Evolutionary conservation across 1,284 basidiomycete species (phyloP), one percentile per base, ranked within the genome.

Genomic region (Cutaneotrichosporon spelunceum): DNA sequence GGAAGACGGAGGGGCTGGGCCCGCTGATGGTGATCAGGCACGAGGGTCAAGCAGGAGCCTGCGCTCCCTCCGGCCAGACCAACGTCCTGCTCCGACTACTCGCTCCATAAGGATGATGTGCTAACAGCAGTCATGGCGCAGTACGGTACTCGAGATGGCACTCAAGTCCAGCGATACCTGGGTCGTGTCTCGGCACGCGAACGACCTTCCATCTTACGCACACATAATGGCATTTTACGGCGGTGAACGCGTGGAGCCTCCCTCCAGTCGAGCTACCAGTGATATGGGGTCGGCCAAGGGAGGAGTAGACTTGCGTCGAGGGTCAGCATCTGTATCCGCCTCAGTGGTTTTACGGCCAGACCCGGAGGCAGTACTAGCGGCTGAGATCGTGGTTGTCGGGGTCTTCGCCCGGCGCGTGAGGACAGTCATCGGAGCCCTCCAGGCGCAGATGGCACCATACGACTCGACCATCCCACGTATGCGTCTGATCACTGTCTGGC

Each of bases 51-150:
- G 39, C 39, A 7, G 13, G 9, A 42, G 39, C 19, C 19, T 33
- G 13, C 30, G 19, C 39, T 19, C 39, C 16, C 39, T 10, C 39
- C 13, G 23, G 27, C 26, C 27, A 24, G 19, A 30, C 27, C 14
- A 9, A 9, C 13, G 14, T 49, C 39, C n/a, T 42, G 36, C 5
- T 14, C 16, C 36, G 39, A 19, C 19, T n/a, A 9, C 30, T 7
- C 19, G 19, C 19, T 7, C 39, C 16, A 19, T 19, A 42, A 19
- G 39, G n/a, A n/a, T 19, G 4, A 19, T 3, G 48, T n/a, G 48
- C 48, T 49, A 27, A 50, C 48, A 10, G 26, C 47, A 50, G 48
- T 50, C 48, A 30, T 50, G 48, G 48, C 30, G 48, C 27, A 10
- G 19, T 9, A 50, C 48, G 11, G 26, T 29, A n/a, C 48, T 50